Evolutionary conservation across 2,329 filamentous ascomycete species (phyloP).

Genomic region (Anisogramma anomala): DNA sequence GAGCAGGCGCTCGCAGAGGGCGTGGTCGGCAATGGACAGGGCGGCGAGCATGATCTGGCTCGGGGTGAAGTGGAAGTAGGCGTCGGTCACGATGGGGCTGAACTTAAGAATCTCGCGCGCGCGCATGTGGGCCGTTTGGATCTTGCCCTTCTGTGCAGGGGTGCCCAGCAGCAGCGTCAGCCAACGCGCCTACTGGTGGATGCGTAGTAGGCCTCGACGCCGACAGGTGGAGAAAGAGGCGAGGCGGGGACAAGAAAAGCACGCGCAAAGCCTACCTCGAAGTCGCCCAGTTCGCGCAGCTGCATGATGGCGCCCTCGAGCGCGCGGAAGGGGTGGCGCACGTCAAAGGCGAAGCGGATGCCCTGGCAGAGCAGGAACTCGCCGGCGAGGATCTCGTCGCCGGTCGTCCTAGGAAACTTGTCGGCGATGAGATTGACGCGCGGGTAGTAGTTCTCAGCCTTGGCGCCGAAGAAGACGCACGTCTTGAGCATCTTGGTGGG

Average conservation of each 20-base stretch:
- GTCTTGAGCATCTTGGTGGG: slow-evolving; percentile 82
- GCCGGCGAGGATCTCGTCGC: slow-evolving; percentile 75
- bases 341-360: slow-evolving; percentile 84
- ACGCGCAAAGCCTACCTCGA: slow-evolving; percentile 33
- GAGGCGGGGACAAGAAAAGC: neutral
- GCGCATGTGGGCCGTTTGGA: slow-evolving; percentile 55
- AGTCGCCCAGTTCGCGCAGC: slow-evolving; percentile 54
- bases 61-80: slow-evolving; percentile 93
- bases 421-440: slow-evolving; percentile 51
- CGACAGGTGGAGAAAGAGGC: too few species aligned
- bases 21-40: slow-evolving; percentile 61
- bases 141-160: slow-evolving; percentile 29
- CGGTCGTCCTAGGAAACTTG: slow-evolving; percentile 56
- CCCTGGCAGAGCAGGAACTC: slow-evolving; percentile 91
- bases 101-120: slow-evolving; percentile 66
- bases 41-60: slow-evolving; percentile 87
- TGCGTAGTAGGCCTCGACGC: too few species aligned
- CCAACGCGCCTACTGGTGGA: too few species aligned
- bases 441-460: slow-evolving; percentile 77
- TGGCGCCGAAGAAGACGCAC: slow-evolving; percentile 83
- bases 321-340: slow-evolving; percentile 79
- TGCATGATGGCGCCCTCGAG: slow-evolving; percentile 82
- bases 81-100: slow-evolving; percentile 77
- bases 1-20: slow-evolving; percentile 41
- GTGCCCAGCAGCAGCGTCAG: too few species aligned